Percentiles rank a stretch among this genome's conserved stretches.
phyloP scores from a whole-genome alignment of 148 eudicot genomes.

The Chenopodium quinoa region DNA sequence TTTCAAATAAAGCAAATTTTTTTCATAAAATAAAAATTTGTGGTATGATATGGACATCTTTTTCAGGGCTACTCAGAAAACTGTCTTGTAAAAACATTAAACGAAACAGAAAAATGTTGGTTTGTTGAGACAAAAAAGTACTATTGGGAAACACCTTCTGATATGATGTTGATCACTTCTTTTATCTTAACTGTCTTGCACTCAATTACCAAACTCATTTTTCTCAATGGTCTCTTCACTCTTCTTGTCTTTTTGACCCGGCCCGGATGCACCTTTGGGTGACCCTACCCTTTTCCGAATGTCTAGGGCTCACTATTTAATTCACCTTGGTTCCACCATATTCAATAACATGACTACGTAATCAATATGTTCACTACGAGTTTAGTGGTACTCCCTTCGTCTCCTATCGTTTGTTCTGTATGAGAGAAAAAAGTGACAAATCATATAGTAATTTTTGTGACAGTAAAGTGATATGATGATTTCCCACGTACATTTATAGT shows the following conservation, averaged over 20 bases:
- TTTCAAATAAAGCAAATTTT: too few species aligned
- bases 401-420: too few species aligned
- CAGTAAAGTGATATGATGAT: too few species aligned
- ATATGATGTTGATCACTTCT: slow-evolving; percentile 17
- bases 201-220: slow-evolving; percentile 21
- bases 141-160: slow-evolving; percentile 27
- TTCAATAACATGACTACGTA: too few species aligned
- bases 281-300: background rate
- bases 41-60: background rate
- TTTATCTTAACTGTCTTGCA: slow-evolving; percentile 32
- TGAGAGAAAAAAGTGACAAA: too few species aligned
- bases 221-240: slow-evolving; percentile 18
- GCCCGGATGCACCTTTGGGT: slow-evolving; percentile 9
- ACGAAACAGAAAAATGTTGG: slow-evolving; percentile 23
- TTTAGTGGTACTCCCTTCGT: too few species aligned
- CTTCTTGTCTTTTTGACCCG: slow-evolving; percentile 18
- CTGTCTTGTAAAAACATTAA: slow-evolving; percentile 5
- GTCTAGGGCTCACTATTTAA: background rate
- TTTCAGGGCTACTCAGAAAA: slow-evolving; percentile 18
- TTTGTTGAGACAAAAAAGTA: slow-evolving; percentile 25
- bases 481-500: too few species aligned
- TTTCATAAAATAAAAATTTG: background rate
- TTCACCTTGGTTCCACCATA: background rate
- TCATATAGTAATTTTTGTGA: too few species aligned
- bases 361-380: too few species aligned